Base-by-base conservation (phyloP, 306 rosid species). In the Quercus suber region DNA sequence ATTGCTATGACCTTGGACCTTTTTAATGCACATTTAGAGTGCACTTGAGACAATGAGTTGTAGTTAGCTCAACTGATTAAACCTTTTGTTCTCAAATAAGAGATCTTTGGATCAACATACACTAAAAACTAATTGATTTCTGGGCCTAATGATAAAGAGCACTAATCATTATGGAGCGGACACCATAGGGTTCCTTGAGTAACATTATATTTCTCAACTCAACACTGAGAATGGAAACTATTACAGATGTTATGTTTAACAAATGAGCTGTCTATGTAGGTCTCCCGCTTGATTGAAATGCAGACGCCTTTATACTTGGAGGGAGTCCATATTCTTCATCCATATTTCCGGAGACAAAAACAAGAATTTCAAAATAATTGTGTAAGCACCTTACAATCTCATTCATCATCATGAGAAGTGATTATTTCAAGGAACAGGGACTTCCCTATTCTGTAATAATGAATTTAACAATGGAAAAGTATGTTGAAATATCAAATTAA, bases 271-370 rank as follows among this genome's bases (percentile, higher is more conserved):
- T 67, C 51, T 21, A 9, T 79, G 84, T 74, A 95, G 99, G 98
- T 89, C 56, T 95, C 97, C 4, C 93, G 99, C 76, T 80, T 95
- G 88, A 86, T 92, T 75, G 97, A 95, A 86, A 95, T 95, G 99
- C 99, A 95, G 76, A 83, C 97, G 12, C 96, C 92, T 25, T 64
- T 92, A 65, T 95, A 92, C 78, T 76, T 95, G 91, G 97, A 90
- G 56, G 94, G 92, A 82, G 88, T 91, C 59, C 49, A 78, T 17
- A 41, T 74, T 76, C 82, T 91, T 86, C 99, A 91, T 83, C 97
- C 97, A 30, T 90, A 82, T 88, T 95, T 88, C 87, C 89, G 57
- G 90, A 85, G 84, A 77, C 89, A 82, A 74, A 86, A 78, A 75
- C 81, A n/a, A 74, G 77, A 79, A 61, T 23, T 60, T 23, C 84